A percentile compares a stretch with the other conserved stretches of the same genome.
Evolutionary conservation across 1,284 basidiomycete genomes (phyloP).

Genomic region (Pterulicium gracile): DNA sequence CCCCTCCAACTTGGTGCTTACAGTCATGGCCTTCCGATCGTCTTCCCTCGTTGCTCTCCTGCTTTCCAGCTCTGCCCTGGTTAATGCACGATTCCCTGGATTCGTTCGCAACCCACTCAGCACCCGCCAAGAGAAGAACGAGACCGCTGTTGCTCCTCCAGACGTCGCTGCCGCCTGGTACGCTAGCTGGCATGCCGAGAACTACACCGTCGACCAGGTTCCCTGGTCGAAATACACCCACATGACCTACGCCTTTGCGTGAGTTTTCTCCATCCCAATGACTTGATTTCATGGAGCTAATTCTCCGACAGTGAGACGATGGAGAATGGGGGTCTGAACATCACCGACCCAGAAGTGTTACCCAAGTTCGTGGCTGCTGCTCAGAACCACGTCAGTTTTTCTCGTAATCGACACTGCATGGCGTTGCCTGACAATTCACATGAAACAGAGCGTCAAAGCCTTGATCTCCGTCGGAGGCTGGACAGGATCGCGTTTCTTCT

Average conservation of each 20-base stretch:
- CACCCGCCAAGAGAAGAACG: neutral
- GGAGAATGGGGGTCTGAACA: neutral
- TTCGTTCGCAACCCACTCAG: too few species aligned
- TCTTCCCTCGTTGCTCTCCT: too few species aligned
- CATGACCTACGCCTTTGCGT: slow-evolving; percentile 34
- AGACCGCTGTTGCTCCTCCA: too few species aligned
- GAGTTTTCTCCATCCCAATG: slow-evolving; percentile 15
- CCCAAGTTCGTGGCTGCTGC: slow-evolving; percentile 29
- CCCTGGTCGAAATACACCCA: slow-evolving; percentile 29
- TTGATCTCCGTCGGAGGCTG: slow-evolving; percentile 67
- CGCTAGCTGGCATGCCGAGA: slow-evolving; percentile 20
- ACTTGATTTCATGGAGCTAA: neutral
- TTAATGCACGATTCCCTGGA: too few species aligned
- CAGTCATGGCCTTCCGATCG: too few species aligned
- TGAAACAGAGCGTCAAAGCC: slow-evolving; percentile 38
- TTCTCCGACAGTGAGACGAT: neutral
- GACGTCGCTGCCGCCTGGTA: slow-evolving; percentile 19
- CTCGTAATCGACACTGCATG: neutral
- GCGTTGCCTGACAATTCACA: too few species aligned
- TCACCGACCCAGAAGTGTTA: slow-evolving; percentile 28
- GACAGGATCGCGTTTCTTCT: slow-evolving; percentile 51
- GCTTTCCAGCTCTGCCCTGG: too few species aligned
- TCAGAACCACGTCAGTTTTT: slow-evolving; percentile 20
- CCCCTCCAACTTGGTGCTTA: too few species aligned
- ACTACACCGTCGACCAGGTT: slow-evolving; percentile 17